Conservation (phyloP, 805 yeast species). For the Kodamaea hsintzibuensis region DNA sequence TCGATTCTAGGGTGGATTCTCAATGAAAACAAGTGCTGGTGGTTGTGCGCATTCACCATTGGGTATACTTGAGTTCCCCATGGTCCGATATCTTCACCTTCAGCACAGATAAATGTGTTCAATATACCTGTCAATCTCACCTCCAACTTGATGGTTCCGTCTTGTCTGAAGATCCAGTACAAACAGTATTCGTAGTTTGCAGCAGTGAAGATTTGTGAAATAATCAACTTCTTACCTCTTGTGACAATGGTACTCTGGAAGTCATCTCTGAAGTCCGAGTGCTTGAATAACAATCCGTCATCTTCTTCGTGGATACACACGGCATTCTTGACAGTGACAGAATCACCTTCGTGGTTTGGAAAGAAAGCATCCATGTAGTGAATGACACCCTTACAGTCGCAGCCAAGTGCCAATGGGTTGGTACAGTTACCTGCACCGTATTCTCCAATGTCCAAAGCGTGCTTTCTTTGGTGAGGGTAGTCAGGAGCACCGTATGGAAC, state of each 20-base stretch:
- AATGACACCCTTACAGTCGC: slow-evolving; percentile 85
- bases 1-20: slow-evolving; percentile 81
- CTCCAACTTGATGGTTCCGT: slow-evolving; percentile 79
- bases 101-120: slow-evolving; percentile 67
- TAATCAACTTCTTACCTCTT: slow-evolving; percentile 70
- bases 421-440: slow-evolving; percentile 88
- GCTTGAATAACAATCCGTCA: slow-evolving; percentile 76
- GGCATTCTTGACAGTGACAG: slow-evolving; percentile 72
- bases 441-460: slow-evolving; percentile 84
- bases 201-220: slow-evolving; percentile 83
- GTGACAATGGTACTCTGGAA: slow-evolving; percentile 74
- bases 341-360: slow-evolving; percentile 65
- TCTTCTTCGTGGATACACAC: slow-evolving; percentile 87
- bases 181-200: slow-evolving; percentile 85
- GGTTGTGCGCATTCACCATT: slow-evolving; percentile 80
- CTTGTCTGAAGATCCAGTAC: slow-evolving; percentile 82
- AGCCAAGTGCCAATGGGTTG: slow-evolving; percentile 73
- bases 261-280: slow-evolving; percentile 80
- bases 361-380: slow-evolving; percentile 83
- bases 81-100: slow-evolving; percentile 67
- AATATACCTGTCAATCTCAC: slow-evolving; percentile 80
- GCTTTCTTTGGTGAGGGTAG: slow-evolving; percentile 81
- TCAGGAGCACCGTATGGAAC: slow-evolving; percentile 83
- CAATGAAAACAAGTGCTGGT: slow-evolving; percentile 78
- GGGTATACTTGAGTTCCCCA: slow-evolving; percentile 85